phyloP scores from a whole-genome alignment of 2,329 filamentous ascomycete species.

The Hypoxylon sp. region DNA sequence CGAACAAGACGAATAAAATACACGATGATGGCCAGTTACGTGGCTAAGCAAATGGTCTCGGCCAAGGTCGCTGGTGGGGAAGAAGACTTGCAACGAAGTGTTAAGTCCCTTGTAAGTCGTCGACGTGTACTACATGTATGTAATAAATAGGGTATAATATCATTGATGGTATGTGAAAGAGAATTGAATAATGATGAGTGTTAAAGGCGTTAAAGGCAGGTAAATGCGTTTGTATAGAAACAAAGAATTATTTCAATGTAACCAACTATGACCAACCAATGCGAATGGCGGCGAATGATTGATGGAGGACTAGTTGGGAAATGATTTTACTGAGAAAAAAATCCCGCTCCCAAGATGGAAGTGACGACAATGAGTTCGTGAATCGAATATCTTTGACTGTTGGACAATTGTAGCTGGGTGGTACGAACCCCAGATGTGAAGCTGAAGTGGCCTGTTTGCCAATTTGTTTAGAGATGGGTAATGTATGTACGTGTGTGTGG shows the following conservation, averaged over 20 bases:
- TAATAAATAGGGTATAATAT: constrained; percentile 19
- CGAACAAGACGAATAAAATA: constrained; percentile 40
- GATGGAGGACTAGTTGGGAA: constrained; percentile 26
- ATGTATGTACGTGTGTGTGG: constrained; percentile 24
- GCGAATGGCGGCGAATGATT: constrained; percentile 15
- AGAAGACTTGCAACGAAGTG: constrained; percentile 11
- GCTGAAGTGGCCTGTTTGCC: constrained; percentile 33
- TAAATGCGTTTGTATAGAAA: constrained; percentile 11
- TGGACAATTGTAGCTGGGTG: constrained; percentile 27
- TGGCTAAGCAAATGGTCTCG: constrained; percentile 32
- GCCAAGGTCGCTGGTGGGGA: constrained; percentile 31
- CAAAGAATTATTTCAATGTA: constrained; percentile 18
- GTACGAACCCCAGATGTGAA: constrained; percentile 26
- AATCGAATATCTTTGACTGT: constrained; percentile 28
- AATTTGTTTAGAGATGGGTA: constrained; percentile 14
- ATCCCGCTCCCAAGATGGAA: constrained; percentile 23
- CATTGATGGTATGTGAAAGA: constrained; percentile 17
- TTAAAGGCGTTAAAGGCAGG: too few relatives aligned
- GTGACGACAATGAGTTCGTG: constrained; percentile 27
- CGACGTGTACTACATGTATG: constrained; percentile 31
- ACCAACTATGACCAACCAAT: constrained; percentile 20
- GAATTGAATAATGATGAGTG: constrained; percentile 21
- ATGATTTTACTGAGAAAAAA: constrained; percentile 31
- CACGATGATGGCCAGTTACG: constrained; percentile 26
- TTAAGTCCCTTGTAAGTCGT: constrained; percentile 29